Base-by-base conservation (phyloP, 176 grass and related monocot species). In the Musa troglodytarum region DNA sequence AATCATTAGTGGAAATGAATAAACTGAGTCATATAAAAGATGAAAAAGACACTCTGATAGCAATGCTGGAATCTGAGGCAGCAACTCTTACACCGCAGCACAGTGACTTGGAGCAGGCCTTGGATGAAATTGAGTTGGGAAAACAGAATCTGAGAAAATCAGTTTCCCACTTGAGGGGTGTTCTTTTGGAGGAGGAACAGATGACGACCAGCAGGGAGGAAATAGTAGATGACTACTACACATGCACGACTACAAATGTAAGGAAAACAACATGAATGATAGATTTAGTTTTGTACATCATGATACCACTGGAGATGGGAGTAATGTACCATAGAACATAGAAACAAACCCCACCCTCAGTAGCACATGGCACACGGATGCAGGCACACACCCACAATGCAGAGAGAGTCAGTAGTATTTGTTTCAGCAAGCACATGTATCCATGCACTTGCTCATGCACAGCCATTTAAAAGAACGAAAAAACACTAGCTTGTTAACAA, bases 21-120 rank as follows among this genome's bases (percentile, higher is more conserved):
- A 76, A 70, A 58, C 53, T 76, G 50, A 92, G 84, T 50, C 10
- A 20, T 68, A 80, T 51, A 49, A 84, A 79, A 76, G 83, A 83
- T 72, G 88, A 89, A 77, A 89, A 81, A 29, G 90, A 89, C 26
- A 86, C 77, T 26, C 68, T 29, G 49, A 72, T 89, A n/a, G 74
- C 57, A 78, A 81, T 77, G 13, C 73, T 91, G 50, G 85, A 87
- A 82, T 74, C 83, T 76, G 86, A 91, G 19, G 85, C 88, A 34
- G 74, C 84, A 85, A 89, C 70, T 13, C 55, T 87, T 54, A 88
- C 87, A 82, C 70, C 85, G 50, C 79, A 89, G 69, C 80, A 80
- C 12, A 77, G 80, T 56, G 72, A 19, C 15, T 50, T 70, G 34
- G 51, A 50, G 34, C 68, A 50, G 2, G 68, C 16, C 17, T 51